phyloP scores from a whole-genome alignment of 345 rosid species.

The Dipteronia dyeriana region DNA sequence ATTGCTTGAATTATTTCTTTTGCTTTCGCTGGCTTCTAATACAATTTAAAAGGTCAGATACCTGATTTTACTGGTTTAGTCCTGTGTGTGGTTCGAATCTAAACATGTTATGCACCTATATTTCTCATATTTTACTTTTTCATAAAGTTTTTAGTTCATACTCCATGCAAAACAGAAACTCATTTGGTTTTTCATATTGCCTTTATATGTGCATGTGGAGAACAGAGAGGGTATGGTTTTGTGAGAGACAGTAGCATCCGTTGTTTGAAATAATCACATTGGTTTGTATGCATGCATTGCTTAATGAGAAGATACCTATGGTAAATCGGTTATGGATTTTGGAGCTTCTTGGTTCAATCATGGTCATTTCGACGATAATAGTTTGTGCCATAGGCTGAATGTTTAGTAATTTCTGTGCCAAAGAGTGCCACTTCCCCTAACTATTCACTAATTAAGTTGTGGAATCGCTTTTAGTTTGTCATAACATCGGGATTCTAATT shows the following conservation, averaged over 20 bases:
- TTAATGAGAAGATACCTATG: background rate
- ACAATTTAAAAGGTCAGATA: conserved; percentile 89
- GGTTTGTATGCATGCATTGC: background rate
- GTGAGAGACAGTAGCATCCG: background rate
- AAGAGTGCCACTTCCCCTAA: background rate
- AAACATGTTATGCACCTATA: conserved; percentile 6
- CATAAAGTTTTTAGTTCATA: background rate
- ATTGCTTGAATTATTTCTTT: conserved; percentile 98
- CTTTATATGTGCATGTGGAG: background rate
- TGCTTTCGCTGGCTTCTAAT: conserved; percentile 99
- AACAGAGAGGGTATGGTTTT: background rate
- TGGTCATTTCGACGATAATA: background rate
- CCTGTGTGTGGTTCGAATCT: background rate
- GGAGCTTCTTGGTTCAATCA: conserved; percentile 5
- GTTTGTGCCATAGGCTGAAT: background rate
- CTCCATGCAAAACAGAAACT: background rate
- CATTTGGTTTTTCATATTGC: background rate
- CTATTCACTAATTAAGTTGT: background rate
- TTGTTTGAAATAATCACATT: background rate
- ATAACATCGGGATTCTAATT: background rate
- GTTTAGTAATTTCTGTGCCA: background rate
- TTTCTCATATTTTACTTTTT: conserved; percentile 1
- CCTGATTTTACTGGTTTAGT: conserved; percentile 5
- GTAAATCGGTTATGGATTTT: background rate
- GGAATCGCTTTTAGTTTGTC: background rate